Evolutionary conservation across 305 asterid genomes (phyloP).

Genomic region (Nicotiana rustica): DNA sequence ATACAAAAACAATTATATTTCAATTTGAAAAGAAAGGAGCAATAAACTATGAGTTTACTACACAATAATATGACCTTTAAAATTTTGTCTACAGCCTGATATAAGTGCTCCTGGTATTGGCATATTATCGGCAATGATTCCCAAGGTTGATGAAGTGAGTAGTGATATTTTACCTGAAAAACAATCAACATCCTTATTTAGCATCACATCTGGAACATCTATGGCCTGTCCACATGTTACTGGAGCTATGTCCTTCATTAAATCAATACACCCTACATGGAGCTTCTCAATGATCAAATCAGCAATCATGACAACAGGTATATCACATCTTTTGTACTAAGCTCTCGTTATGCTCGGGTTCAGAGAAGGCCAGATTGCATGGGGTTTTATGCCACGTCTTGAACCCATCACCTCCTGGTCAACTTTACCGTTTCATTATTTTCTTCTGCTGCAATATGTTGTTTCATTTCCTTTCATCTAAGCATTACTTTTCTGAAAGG

Average conservation of each 20-base stretch:
- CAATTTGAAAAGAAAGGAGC: too few relatives aligned
- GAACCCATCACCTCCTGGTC: too few relatives aligned
- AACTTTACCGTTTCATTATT: too few relatives aligned
- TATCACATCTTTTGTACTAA: background rate
- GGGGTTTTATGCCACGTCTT: too few relatives aligned
- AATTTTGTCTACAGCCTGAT: conserved; percentile 61
- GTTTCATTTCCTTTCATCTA: background rate
- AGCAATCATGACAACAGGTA: conserved; percentile 77
- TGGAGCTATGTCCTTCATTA: conserved; percentile 71
- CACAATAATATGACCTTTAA: background rate
- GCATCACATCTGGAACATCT: conserved; percentile 73
- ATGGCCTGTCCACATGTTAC: conserved; percentile 86
- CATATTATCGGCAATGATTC: conserved; percentile 62
- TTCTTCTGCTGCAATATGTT: too few relatives aligned
- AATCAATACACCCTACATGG: conserved; percentile 66
- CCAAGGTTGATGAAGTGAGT: conserved; percentile 42
- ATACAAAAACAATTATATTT: too few relatives aligned
- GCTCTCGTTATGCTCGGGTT: too few relatives aligned
- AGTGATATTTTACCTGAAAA: too few relatives aligned
- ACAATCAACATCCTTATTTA: conserved; percentile 52
- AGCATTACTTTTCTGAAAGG: background rate
- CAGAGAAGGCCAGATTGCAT: too few relatives aligned
- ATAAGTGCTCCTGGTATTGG: conserved; percentile 84
- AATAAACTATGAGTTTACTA: background rate
- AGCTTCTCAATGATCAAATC: conserved; percentile 69